Percentiles rank a stretch among this genome's conserved stretches.
These are phyloP conservation scores for Coprinopsis sp. DNA, from an alignment of 768 basidiomycete species.

Conservation along the genomic window DNA sequence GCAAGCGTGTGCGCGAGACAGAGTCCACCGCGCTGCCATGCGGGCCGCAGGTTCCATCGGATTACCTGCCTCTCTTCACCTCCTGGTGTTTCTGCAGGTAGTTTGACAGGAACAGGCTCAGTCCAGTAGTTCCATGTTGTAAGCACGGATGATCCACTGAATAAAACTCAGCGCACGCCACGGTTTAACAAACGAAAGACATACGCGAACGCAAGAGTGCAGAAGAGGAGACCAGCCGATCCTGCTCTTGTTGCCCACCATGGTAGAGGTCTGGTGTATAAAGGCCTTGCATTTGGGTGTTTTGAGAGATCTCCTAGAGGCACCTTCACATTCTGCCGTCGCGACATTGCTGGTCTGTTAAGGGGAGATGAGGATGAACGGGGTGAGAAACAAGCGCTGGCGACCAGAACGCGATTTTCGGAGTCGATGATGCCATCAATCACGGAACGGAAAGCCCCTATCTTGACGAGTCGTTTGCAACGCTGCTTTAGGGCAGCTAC, in stretches of 20 bases:
- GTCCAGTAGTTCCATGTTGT: constrained; percentile 10
- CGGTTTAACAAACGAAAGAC: neutral
- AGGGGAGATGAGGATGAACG: too few relatives aligned
- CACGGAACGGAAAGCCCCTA: too few relatives aligned
- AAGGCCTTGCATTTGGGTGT: neutral
- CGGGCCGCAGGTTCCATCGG: constrained; percentile 5
- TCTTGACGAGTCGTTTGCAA: too few relatives aligned
- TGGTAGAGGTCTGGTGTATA: constrained; percentile 1
- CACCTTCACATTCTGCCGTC: too few relatives aligned
- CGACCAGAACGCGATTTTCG: too few relatives aligned
- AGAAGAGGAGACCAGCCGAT: constrained; percentile 1
- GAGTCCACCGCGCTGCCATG: constrained; percentile 9
- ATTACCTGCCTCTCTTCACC: neutral
- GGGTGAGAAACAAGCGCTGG: too few relatives aligned
- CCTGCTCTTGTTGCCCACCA: constrained; percentile 7
- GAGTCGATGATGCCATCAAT: too few relatives aligned
- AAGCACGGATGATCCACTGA: constrained; percentile 3
- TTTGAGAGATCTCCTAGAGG: neutral
- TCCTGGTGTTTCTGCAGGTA: neutral
- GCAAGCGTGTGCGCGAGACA: constrained; percentile 3
- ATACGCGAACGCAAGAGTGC: constrained; percentile 3
- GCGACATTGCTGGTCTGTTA: too few relatives aligned
- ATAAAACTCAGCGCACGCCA: neutral
- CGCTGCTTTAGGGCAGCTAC: too few relatives aligned
- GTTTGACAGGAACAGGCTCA: neutral